A percentile compares a stretch with the other conserved stretches of the same genome.
Conservation (phyloP, 2,329 filamentous ascomycete species). For the Microcyclosporella mali region DNA sequence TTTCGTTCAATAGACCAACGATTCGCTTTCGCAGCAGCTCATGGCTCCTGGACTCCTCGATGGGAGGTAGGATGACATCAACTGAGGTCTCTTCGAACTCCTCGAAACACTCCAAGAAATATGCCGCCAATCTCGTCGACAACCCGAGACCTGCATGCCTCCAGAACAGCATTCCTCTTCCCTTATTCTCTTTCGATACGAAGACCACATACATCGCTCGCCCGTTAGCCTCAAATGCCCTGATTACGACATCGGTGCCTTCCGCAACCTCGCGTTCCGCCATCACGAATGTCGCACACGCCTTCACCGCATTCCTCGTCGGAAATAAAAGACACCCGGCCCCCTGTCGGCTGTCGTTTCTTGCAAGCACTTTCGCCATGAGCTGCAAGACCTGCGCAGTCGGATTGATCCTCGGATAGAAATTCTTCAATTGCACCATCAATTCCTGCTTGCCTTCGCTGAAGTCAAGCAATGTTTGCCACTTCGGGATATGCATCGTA, state of each 20-base stretch:
- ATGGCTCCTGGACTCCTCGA: background rate
- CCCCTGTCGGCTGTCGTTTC: too few relatives aligned
- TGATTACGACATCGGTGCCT: background rate
- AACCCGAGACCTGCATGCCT: too few relatives aligned
- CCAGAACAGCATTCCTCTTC: too few relatives aligned
- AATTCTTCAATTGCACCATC: constrained; percentile 2
- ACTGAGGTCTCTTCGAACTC: background rate
- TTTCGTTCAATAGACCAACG: background rate
- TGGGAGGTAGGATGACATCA: too few relatives aligned
- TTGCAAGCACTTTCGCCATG: too few relatives aligned
- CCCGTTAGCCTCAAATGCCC: too few relatives aligned
- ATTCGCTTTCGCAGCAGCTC: constrained; percentile 1
- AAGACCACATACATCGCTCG: too few relatives aligned
- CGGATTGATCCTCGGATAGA: constrained; percentile 1
- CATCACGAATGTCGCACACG: too few relatives aligned
- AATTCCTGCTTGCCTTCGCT: background rate
- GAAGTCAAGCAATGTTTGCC: constrained; percentile 3
- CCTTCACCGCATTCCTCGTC: too few relatives aligned
- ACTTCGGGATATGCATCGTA: constrained; percentile 3
- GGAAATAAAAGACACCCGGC: too few relatives aligned
- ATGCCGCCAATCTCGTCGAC: background rate
- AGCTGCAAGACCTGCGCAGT: background rate
- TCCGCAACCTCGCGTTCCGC: too few relatives aligned
- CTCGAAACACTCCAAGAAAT: background rate
- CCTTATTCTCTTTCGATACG: too few relatives aligned